These are phyloP conservation scores for Shiraia bambusicola DNA, from an alignment of 2,329 filamentous ascomycete genomes.

Conservation along the genomic window DNA sequence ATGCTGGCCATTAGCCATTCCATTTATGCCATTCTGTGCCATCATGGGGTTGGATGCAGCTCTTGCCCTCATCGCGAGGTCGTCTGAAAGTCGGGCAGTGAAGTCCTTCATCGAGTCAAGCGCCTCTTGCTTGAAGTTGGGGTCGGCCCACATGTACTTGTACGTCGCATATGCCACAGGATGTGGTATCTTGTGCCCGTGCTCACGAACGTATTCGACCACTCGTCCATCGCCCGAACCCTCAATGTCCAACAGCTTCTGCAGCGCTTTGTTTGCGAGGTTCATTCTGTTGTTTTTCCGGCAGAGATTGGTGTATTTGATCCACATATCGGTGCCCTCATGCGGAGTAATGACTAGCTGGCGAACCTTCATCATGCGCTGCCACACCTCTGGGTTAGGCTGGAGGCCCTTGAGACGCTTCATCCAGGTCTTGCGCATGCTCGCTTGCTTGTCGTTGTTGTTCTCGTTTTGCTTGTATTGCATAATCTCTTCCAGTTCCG, in stretches of 20 bases:
- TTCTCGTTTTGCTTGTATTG: constrained; percentile 86
- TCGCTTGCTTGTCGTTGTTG: constrained; percentile 82
- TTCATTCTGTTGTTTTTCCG: constrained; percentile 94
- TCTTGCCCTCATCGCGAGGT: constrained; percentile 50
- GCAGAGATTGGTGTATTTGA: constrained; percentile 98
- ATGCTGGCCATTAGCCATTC: constrained; percentile 47
- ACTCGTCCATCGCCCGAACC: constrained; percentile 31
- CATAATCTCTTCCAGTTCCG: constrained; percentile 96
- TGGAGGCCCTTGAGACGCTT: constrained; percentile 92
- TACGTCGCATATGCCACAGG: constrained; percentile 94
- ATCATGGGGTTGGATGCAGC: constrained; percentile 42
- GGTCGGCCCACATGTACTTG: constrained; percentile 91
- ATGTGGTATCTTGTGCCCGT: constrained; percentile 58
- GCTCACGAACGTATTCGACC: constrained; percentile 38
- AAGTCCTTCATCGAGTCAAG: constrained; percentile 64
- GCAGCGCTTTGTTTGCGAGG: constrained; percentile 90
- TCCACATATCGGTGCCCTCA: constrained; percentile 99
- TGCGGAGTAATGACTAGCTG: constrained; percentile 86
- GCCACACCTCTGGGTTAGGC: constrained; percentile 97
- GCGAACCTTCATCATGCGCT: constrained; percentile 93
- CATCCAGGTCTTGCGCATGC: constrained; percentile 94
- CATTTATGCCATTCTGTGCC: constrained; percentile 41
- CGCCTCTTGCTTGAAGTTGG: constrained; percentile 39
- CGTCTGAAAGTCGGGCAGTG: constrained; percentile 60
- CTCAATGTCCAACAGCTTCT: constrained; percentile 69